These are phyloP conservation scores for Calocybe gambosa DNA, from an alignment of 1,284 basidiomycete genomes.

Conservation along the genomic window DNA sequence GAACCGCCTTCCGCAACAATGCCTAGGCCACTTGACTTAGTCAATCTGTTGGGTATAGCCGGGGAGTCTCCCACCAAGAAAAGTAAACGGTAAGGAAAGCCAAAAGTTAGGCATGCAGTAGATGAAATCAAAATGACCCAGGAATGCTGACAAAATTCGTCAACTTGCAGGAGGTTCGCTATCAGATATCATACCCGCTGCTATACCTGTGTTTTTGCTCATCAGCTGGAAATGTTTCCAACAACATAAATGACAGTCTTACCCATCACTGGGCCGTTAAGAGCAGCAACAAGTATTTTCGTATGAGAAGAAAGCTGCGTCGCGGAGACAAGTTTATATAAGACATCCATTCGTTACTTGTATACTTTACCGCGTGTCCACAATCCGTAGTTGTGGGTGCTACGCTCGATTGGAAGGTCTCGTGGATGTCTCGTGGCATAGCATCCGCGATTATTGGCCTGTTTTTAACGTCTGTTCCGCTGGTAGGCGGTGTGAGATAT, in stretches of 20 bases:
- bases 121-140: conserved; percentile 71
- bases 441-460: conserved; percentile 10
- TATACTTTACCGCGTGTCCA: conserved; percentile 48
- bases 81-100: conserved; percentile 62
- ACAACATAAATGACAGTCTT: conserved; percentile 5
- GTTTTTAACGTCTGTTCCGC: conserved; percentile 50
- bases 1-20: conserved; percentile 60
- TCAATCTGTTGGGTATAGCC: neutral
- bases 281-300: conserved; percentile 60
- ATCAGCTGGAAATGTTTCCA: conserved; percentile 7
- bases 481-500: conserved; percentile 12
- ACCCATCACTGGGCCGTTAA: conserved; percentile 74
- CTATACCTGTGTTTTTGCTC: conserved; percentile 43
- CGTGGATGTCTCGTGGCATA: conserved; percentile 28
- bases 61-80: conserved; percentile 40
- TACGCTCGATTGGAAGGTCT: conserved; percentile 37
- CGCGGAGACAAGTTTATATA: neutral
- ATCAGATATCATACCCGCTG: conserved; percentile 43
- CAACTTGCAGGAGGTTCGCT: neutral
- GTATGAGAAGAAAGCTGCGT: conserved; percentile 55
- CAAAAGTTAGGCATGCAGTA: conserved; percentile 58
- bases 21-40: conserved; percentile 29
- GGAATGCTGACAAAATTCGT: conserved; percentile 39
- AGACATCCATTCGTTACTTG: neutral
- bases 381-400: conserved; percentile 51